Evolutionary conservation across 2,329 filamentous ascomycete species (phyloP), one percentile per base, ranked within the genome.

Genomic region (Alternaria panax): DNA sequence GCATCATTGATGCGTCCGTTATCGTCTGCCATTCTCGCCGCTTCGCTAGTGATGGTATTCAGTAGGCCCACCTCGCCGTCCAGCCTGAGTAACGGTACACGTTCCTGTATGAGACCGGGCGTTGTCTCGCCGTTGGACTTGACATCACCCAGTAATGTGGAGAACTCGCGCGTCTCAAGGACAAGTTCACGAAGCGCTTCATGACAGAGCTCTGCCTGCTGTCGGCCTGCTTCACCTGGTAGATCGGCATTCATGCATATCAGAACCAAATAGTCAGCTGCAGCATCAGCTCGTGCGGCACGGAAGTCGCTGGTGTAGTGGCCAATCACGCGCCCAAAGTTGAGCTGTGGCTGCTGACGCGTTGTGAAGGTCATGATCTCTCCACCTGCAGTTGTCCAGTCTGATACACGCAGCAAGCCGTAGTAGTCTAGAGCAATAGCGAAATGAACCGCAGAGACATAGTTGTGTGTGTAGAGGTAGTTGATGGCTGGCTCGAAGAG

Each of bases 251-350:
- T 98, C 57, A 99, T 87, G 77, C 92, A 97, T 72, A 99, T 93
- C 57, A 99, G 82, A 6, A 90, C 87, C 47, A 99, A 87, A 77
- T 99, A 99, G 77, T 99, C 95, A 18, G 96, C 92, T 3, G 96
- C 95, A 32, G 92, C 92, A 58, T 91, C 91, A 7, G 93, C 91
- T 72, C 96, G 90, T 20, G 93, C 93, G 28, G 92, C 92, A 52
- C 95, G 90, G 86, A 99, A 99, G 78, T 97, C 93, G 54, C 91
- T 88, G 5, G 96, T 99, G 82, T 99, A 99, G 77, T 95, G 92
- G 40, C 94, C 96, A 62, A 98, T 84, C 83, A 98, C 92, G 59
- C 91, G 90, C 43, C 92, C 93, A 80, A 98, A 98, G 82, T 95
- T 97, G 79, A 99, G 90, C 76, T 97, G 93, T 5, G 93, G 85